These are phyloP conservation scores for Monosporascus sp. DNA, from an alignment of 2,329 filamentous ascomycete genomes.

Conservation along the genomic window DNA sequence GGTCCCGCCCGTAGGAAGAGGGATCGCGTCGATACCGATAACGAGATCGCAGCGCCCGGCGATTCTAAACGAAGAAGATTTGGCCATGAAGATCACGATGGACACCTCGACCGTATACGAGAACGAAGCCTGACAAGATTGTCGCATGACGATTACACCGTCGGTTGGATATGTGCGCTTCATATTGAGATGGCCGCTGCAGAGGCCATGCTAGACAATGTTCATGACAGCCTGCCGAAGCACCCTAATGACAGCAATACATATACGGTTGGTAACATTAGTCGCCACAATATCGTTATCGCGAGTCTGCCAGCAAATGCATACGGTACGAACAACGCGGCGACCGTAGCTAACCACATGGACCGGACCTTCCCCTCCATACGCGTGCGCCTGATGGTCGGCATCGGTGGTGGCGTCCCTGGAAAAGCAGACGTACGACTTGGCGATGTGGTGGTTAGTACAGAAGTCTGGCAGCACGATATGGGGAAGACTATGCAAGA, in stretches of 20 bases:
- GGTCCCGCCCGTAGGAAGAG: background rate
- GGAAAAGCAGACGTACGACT: conserved; percentile 18
- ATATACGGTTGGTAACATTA: conserved; percentile 17
- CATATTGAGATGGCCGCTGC: conserved; percentile 15
- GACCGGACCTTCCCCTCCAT: conserved; percentile 11
- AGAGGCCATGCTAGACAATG: conserved; percentile 24
- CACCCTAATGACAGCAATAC: conserved; percentile 11
- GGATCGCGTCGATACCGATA: background rate
- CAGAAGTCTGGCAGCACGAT: conserved; percentile 9
- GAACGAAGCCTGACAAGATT: background rate
- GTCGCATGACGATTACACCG: conserved; percentile 15
- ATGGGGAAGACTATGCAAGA: conserved; percentile 4
- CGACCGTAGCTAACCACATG: conserved; percentile 14
- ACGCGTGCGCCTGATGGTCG: conserved; percentile 19
- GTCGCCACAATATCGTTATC: conserved; percentile 12
- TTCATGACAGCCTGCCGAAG: conserved; percentile 10
- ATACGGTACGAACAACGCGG: conserved; percentile 12
- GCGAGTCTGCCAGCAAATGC: conserved; percentile 11
- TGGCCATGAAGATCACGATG: background rate
- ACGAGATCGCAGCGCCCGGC: background rate
- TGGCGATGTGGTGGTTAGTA: conserved; percentile 20
- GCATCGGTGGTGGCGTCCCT: conserved; percentile 23
- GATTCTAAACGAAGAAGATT: background rate
- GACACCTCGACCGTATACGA: background rate
- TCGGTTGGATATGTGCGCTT: conserved; percentile 29